Percentiles rank a stretch among this genome's conserved stretches.
Conservation (phyloP, 768 basidiomycete genomes). For the Mycena indigotica region DNA sequence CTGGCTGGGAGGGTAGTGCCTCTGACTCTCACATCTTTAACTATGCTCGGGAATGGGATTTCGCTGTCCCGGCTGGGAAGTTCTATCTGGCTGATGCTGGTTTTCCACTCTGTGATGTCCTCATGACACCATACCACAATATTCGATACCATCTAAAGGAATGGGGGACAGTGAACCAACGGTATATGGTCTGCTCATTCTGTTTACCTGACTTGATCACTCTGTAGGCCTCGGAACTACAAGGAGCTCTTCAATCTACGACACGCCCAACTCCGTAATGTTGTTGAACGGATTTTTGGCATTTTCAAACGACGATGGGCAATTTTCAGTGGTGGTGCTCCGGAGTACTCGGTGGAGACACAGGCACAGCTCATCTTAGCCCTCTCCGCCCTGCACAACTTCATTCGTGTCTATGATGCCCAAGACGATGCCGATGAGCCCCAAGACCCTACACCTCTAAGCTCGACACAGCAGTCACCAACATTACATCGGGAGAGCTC, state of each 20-base stretch:
- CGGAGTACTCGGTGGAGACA: constrained; percentile 4
- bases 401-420: not conserved
- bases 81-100: constrained; percentile 28
- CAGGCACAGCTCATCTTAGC: constrained; percentile 9
- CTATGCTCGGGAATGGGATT: constrained; percentile 19
- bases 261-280: constrained; percentile 24
- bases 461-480: not conserved
- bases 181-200: not conserved
- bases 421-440: not conserved
- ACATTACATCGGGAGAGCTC: not conserved
- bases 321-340: not conserved
- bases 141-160: constrained; percentile 30
- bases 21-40: constrained; percentile 32
- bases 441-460: not conserved
- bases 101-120: constrained; percentile 21
- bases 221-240: constrained; percentile 15
- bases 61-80: constrained; percentile 22
- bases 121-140: constrained; percentile 29
- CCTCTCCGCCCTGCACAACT: constrained; percentile 7
- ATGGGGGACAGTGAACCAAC: constrained; percentile 17
- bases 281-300: constrained; percentile 27
- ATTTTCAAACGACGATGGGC: not conserved
- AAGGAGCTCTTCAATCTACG: constrained; percentile 27
- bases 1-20: constrained; percentile 39
- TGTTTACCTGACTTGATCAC: not conserved